Evolutionary conservation across 2,329 filamentous ascomycete species (phyloP), one percentile per base, ranked within the genome.

Genomic region (Paraphoma chrysanthemicola): DNA sequence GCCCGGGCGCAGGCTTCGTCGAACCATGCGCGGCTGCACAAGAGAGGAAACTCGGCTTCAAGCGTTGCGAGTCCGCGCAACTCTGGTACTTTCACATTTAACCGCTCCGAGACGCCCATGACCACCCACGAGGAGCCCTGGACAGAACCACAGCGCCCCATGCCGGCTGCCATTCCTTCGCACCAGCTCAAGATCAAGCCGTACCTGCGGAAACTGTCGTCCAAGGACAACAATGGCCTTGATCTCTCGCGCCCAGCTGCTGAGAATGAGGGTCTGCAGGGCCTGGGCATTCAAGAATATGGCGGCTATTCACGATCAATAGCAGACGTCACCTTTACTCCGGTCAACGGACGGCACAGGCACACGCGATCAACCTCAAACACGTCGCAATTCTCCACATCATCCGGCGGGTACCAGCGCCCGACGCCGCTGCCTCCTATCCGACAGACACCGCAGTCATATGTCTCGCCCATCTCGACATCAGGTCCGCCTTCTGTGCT

Each of bases 291-390:
- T 44, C 79, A 81, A 60, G 82, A 85, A 31, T 79, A 79, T 56
- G 58, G 70, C 28, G 69, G 68, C 28, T 73, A 74, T 58, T 66
- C 72, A 42, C 75, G 72, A 39, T 78, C 79, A 43, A 78, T 76
- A 10, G 74, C 76, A 17, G 78, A 83, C 60, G 77, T 81, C 51
- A 77, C 70, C 53, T 83, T 82, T 60, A 60, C 75, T 9, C 72
- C 75, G 17, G 70, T 75, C 23, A 74, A 72, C 51, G 68, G 70
- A 57, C 74, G 78, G 43, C 74, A 78, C 44, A 75, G 77, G 42
- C 84, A 87, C 67, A 69, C 56, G 43, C 80, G 85, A 57, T 84
- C 83, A 23, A 82, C 80, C 11, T 87, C 84, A 60, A 83, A 81
- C 59, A 81, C 80, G 6, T 85, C 85, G 31, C 81, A 85, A 59